Base-by-base conservation (phyloP, 2,329 filamentous ascomycete genomes). In the Penicillium rolfsii region DNA sequence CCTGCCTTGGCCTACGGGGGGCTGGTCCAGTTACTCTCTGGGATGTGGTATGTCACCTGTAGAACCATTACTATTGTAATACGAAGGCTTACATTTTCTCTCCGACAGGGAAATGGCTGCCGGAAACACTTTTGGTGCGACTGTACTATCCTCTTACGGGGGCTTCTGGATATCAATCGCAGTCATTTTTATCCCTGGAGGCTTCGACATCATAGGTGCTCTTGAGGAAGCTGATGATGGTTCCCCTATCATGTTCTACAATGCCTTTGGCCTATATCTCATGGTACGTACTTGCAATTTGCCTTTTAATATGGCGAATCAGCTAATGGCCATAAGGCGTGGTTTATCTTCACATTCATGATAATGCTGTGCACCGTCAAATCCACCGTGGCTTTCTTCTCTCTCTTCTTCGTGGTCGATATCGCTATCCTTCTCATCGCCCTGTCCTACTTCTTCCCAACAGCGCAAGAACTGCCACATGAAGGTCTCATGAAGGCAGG, bases 341-440 rank as follows among this genome's bases (percentile, higher is more conserved):
- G 90, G 90, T 91, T 90, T 79, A 91, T 93, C 77, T 93, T 93
- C 80, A 93, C 90, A 38, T 87, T 86, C 52, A 74, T 93, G 52
- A 77, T 92, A 59, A 81, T 91, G 30, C 67, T 92, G 41, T 88
- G 87, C 80, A 93, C 90, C 0, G 80, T 93, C 48, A 86, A 86
- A 65, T 92, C 89, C 1, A 91, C 89, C 43, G 80, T 91, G 67
- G 88, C 89, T 64, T 92, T 93, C 82, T 91, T 88, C 81, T 71
- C 82, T 12, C 84, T 93, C 33, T 93, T 93, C 82, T 84, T 92
- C 75, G 85, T 83, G 50, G 87, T 93, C 59, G 89, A 91, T 74
- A 70, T 91, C 14, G 84, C 88, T 58, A 91, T 92, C 78, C 80
- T 93, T 60, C 83, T 90, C 73, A 84, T 93, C 33, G 84, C 85